Evolutionary conservation across 176 grass and related monocot species (phyloP).

Genomic region (Guadua angustifolia): DNA sequence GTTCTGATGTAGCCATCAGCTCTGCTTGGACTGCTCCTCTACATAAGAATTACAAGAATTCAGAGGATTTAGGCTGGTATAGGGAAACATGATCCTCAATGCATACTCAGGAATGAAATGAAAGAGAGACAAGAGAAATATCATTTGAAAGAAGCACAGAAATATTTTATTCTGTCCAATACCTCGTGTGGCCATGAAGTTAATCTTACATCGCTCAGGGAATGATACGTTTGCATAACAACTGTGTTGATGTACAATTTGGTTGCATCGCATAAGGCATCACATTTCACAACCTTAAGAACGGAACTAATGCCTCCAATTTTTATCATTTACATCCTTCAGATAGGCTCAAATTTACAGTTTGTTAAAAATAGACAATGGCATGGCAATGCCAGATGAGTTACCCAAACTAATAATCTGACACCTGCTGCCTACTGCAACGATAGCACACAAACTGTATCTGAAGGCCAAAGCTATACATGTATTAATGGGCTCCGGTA

Average conservation of each 20-base stretch:
- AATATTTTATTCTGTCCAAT: background rate
- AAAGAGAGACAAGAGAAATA: background rate
- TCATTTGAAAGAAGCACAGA: background rate
- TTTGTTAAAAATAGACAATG: background rate
- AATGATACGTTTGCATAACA: background rate
- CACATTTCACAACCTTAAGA: background rate
- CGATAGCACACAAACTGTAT: background rate
- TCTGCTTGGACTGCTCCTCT: background rate
- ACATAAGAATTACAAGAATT: background rate
- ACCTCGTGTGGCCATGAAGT: background rate
- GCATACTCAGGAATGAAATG: conserved; percentile 12
- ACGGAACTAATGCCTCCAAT: background rate
- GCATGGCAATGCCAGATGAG: background rate
- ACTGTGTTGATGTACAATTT: background rate
- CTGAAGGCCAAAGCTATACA: background rate
- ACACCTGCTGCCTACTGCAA: background rate
- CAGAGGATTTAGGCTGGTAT: no score
- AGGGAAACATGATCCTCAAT: no score
- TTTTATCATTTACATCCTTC: no score
- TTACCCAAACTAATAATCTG: background rate
- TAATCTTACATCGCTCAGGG: background rate
- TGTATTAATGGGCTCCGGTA: background rate
- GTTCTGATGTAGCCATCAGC: conserved; percentile 55
- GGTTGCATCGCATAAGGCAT: background rate
- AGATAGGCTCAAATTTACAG: background rate